phyloP scores from a whole-genome alignment of 257 asterid genomes.

The Forsythia viridissima region DNA sequence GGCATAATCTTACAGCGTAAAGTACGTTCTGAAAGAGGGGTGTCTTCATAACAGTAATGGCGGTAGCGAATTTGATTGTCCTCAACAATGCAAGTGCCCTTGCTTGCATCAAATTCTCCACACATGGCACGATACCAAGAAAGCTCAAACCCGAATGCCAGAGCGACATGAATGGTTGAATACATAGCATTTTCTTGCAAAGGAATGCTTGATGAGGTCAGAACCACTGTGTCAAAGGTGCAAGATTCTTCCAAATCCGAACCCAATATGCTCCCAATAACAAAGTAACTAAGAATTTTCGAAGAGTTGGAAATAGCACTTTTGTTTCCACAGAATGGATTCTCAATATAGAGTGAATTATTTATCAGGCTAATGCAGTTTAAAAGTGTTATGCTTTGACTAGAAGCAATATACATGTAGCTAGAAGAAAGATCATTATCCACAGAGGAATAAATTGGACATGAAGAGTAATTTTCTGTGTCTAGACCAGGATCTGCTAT shows the following conservation, averaged over 20 bases:
- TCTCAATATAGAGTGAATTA: conserved; percentile 37
- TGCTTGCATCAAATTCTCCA: conserved; percentile 16
- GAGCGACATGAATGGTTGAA: conserved; percentile 28
- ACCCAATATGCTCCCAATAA: conserved; percentile 12
- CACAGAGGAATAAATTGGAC: conserved; percentile 29
- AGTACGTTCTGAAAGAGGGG: conserved; percentile 31
- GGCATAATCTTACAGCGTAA: conserved; percentile 37
- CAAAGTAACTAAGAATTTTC: conserved; percentile 35
- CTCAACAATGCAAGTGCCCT: conserved; percentile 23
- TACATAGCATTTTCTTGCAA: conserved; percentile 1
- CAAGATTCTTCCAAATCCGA: conserved; percentile 50
- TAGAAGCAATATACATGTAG: conserved; percentile 13
- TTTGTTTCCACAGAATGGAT: conserved; percentile 41
- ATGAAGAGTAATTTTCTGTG: conserved; percentile 26
- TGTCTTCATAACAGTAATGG: conserved; percentile 35
- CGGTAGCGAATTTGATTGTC: conserved; percentile 23
- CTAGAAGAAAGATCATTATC: conserved; percentile 11
- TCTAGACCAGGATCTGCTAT: conserved; percentile 50
- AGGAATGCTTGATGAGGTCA: conserved; percentile 12
- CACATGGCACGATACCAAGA: conserved; percentile 31
- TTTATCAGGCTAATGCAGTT: conserved; percentile 36
- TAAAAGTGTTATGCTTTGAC: conserved; percentile 23
- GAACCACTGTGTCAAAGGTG: conserved; percentile 30
- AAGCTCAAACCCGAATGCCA: conserved; percentile 27
- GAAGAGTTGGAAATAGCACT: conserved; percentile 27